phyloP scores from a whole-genome alignment of 768 basidiomycete species.

The Rhodotorula paludigena region DNA sequence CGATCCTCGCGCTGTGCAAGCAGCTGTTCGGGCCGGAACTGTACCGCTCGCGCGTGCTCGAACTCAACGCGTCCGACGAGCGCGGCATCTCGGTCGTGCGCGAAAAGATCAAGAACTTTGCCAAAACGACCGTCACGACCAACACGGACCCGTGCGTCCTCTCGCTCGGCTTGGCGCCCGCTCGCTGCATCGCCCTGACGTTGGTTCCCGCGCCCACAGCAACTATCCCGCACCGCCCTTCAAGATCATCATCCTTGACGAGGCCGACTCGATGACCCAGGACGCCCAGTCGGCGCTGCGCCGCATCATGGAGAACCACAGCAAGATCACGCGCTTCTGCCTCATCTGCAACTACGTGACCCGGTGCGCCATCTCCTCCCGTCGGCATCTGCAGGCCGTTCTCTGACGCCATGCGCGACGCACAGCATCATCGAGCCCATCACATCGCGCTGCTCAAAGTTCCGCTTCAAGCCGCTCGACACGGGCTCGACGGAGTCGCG shows the following conservation, averaged over 20 bases:
- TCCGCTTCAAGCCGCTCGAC: constrained; percentile 92
- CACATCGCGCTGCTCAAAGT: constrained; percentile 97
- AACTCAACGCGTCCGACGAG: constrained; percentile 97
- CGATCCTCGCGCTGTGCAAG: constrained; percentile 85
- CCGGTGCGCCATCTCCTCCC: constrained; percentile 56
- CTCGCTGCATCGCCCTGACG: constrained; percentile 49
- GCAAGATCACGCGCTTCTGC: constrained; percentile 93
- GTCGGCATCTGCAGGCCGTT: not conserved
- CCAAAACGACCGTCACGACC: constrained; percentile 50
- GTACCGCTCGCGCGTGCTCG: constrained; percentile 84
- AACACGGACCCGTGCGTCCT: constrained; percentile 34
- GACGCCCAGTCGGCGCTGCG: constrained; percentile 94
- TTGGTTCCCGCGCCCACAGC: constrained; percentile 48
- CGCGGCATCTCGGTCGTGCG: constrained; percentile 93
- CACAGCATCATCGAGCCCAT: constrained; percentile 95
- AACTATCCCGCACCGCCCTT: constrained; percentile 93
- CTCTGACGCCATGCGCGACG: not conserved
- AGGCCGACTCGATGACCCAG: constrained; percentile 99
- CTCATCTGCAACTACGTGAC: constrained; percentile 99
- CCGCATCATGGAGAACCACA: constrained; percentile 99
- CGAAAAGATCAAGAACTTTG: constrained; percentile 98
- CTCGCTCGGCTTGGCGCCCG: not conserved
- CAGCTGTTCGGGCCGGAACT: constrained; percentile 98
- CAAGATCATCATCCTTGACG: constrained; percentile 97
- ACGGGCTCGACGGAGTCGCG: constrained; percentile 66